Evolutionary conservation across 345 rosid genomes (phyloP), one percentile per base, ranked within the genome.

Genomic region (Syzygium aromaticum): DNA sequence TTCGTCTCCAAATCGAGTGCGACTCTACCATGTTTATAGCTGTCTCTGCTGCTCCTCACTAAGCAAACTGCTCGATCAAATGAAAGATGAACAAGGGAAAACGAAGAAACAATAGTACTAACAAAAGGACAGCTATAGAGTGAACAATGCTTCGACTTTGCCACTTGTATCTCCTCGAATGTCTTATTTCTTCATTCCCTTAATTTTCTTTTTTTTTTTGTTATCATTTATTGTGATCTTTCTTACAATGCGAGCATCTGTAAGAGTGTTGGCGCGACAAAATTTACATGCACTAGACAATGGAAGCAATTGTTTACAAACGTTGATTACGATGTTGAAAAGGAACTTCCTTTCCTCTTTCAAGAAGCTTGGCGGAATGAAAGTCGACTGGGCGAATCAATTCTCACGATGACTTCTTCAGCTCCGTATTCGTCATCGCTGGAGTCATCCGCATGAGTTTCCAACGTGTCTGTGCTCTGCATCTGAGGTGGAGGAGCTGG

Each of bases 351-450:
- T 33, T 67, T 73, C 38, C 0, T 73, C 49, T 73, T 86, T 91
- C 88, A 92, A 30, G 94, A 84, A 86, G 88, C 91, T 23, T 90
- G 91, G 28, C 51, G 92, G 88, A 95, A 98, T 57, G 96, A 94
- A 51, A 96, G 94, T 30, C 63, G 88, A 88, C 97, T 96, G 1
- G 98, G 99, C 0, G 99, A 96, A 93, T 96, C 98, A 5, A 98
- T 95, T 85, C 94, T 92, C 84, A 94, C 93, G 3, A 93, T 85
- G 59, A 91, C 86, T 86, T 95, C 99, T 51, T 96, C 95, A 14
- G 86, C 89, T 28, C 87, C 91, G 3, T 95, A 95, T 51, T 95
- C 98, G 49, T 95, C 97, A 19, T 94, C 97, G 22, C 98, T 95
- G 11, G 94, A 92, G 87, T 92, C 40, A 6, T 38, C 86, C 10